phyloP scores from a whole-genome alignment of 805 yeast genomes.

The Aciculoconidium aculeatum region DNA sequence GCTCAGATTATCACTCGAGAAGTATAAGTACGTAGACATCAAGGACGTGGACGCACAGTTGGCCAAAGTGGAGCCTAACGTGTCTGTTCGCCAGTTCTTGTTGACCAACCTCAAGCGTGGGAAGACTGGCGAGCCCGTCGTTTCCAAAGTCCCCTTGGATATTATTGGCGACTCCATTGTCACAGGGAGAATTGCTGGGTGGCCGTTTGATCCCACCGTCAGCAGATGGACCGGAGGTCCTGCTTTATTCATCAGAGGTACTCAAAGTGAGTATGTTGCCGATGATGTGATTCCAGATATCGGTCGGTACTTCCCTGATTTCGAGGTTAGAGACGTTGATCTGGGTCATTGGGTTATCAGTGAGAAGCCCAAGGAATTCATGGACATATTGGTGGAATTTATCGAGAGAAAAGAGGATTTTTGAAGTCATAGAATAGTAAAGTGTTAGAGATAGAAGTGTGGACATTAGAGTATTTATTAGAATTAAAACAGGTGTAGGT shows the following conservation, averaged over 20 bases:
- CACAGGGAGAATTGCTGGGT: slow-evolving; percentile 62
- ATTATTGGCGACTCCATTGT: slow-evolving; percentile 60
- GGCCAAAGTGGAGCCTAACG: slow-evolving; percentile 53
- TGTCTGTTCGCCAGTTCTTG: slow-evolving; percentile 68
- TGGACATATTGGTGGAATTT: slow-evolving; percentile 56
- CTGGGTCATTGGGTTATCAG: slow-evolving; percentile 93
- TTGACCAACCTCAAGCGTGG: slow-evolving; percentile 58
- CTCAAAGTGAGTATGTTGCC: slow-evolving; percentile 68
- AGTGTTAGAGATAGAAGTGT: too few relatives aligned
- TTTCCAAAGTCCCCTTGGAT: slow-evolving; percentile 65
- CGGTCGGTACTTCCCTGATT: slow-evolving; percentile 73
- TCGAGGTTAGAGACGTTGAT: slow-evolving; percentile 66
- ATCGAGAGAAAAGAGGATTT: slow-evolving; percentile 44
- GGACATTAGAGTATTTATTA: too few relatives aligned
- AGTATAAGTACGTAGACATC: slow-evolving; percentile 38
- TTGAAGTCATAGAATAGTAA: neutral
- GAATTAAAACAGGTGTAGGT: too few relatives aligned
- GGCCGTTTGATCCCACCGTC: slow-evolving; percentile 61
- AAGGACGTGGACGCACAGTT: slow-evolving; percentile 67
- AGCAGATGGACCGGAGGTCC: slow-evolving; percentile 61
- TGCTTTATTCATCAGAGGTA: slow-evolving; percentile 72
- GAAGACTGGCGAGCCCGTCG: slow-evolving; percentile 32
- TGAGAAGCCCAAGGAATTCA: slow-evolving; percentile 77
- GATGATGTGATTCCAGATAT: slow-evolving; percentile 74
- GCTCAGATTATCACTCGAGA: slow-evolving; percentile 51